phyloP scores from a whole-genome alignment of 73 alveolate species.

The Uronychia setigera region DNA sequence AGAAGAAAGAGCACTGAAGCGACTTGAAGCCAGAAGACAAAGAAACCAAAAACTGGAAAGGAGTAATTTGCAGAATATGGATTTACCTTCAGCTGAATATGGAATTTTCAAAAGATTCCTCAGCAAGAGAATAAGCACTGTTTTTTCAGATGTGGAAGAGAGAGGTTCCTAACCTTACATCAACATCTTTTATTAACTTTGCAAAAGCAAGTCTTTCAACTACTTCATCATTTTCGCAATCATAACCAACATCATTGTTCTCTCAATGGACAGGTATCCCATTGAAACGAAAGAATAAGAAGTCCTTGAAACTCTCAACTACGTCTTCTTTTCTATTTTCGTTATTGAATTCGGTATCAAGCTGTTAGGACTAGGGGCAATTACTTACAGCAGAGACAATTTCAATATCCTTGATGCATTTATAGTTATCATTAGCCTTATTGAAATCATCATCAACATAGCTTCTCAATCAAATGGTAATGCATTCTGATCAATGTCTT shows the following conservation, averaged over 20 bases:
- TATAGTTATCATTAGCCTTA: constrained; percentile 74
- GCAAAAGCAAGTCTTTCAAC: no score
- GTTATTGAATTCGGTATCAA: constrained; percentile 39
- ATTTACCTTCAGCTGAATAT: no score
- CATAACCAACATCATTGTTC: constrained; percentile 47
- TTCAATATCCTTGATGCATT: constrained; percentile 58
- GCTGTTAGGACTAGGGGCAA: constrained; percentile 44
- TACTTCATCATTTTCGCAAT: constrained; percentile 66
- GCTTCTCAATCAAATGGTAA: no score
- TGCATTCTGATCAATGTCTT: no score
- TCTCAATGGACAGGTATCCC: constrained; percentile 68
- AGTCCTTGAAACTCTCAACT: constrained; percentile 30
- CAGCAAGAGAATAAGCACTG: neutral
- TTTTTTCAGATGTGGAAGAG: neutral
- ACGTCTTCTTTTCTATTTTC: constrained; percentile 45
- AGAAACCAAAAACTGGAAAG: no score
- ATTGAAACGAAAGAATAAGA: constrained; percentile 5
- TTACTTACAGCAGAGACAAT: constrained; percentile 26
- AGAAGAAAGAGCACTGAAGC: no score
- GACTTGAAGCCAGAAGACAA: no score
- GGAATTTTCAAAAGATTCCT: neutral
- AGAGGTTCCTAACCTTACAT: no score
- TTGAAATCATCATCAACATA: constrained; percentile 84
- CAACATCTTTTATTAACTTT: no score
- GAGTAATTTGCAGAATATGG: no score